Percentiles rank a stretch among this genome's conserved stretches.
These are phyloP conservation scores for Daldinia vernicosa DNA, from an alignment of 495 filamentous ascomycete species.

Conservation along the genomic window DNA sequence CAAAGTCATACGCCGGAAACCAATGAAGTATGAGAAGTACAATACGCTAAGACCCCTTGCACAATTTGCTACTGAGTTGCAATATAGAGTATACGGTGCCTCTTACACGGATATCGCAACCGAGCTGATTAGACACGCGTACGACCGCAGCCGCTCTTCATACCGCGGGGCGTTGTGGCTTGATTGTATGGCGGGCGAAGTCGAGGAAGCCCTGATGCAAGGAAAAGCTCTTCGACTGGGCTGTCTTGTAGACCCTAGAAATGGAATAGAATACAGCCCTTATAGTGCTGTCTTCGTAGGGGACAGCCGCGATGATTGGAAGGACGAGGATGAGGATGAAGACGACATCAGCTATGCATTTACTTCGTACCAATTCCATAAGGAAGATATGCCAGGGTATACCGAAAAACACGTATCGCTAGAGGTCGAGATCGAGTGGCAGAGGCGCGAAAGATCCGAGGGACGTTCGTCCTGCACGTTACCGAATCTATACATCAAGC, in stretches of 20 bases:
- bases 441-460: slow-evolving; percentile 2
- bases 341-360: slow-evolving; percentile 34
- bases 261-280: background rate
- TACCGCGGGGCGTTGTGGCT: slow-evolving; percentile 11
- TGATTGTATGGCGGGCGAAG: slow-evolving; percentile 36
- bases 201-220: slow-evolving; percentile 40
- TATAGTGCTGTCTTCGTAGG: slow-evolving; percentile 44
- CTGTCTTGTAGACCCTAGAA: slow-evolving; percentile 31
- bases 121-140: slow-evolving; percentile 5
- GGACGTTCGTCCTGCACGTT: background rate
- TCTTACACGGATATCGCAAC: slow-evolving; percentile 31
- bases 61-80: slow-evolving; percentile 38
- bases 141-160: background rate
- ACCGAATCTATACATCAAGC: slow-evolving; percentile 43
- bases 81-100: slow-evolving; percentile 33
- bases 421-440: slow-evolving; percentile 42
- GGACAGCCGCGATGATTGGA: slow-evolving; percentile 33
- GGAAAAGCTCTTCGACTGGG: slow-evolving; percentile 44
- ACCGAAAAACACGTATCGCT: slow-evolving; percentile 45
- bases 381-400: slow-evolving; percentile 8
- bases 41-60: slow-evolving; percentile 33
- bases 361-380: slow-evolving; percentile 24
- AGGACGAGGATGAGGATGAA: slow-evolving; percentile 30
- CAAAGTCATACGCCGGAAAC: slow-evolving; percentile 40
- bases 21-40: slow-evolving; percentile 41